Conservation (phyloP, 2,329 filamentous ascomycete genomes). For the Neoascochyta sp. region DNA sequence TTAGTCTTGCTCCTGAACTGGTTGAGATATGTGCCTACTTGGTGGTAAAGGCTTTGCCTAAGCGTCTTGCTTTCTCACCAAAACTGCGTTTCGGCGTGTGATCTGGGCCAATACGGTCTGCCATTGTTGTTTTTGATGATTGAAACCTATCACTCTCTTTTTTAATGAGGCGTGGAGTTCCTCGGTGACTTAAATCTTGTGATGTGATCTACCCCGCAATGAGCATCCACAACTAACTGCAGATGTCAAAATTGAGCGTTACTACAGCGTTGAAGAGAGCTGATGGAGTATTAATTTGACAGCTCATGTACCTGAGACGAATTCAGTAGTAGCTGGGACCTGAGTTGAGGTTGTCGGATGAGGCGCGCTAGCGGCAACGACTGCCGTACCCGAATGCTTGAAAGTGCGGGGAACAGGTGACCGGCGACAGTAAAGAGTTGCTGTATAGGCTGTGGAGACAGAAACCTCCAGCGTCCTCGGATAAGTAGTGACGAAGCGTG, state of each 20-base stretch:
- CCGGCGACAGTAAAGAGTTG: no score
- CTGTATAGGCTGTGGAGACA: no score
- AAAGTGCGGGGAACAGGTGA: conserved; percentile 8
- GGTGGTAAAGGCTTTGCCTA: conserved; percentile 48
- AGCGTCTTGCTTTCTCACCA: conserved; percentile 40
- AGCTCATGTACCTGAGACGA: no score
- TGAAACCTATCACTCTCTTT: conserved; percentile 8
- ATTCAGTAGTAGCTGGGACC: no score
- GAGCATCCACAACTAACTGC: no score
- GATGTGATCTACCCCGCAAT: neutral
- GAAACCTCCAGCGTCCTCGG: no score
- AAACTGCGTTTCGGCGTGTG: conserved; percentile 41
- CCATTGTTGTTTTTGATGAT: conserved; percentile 10
- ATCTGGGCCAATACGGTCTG: conserved; percentile 46
- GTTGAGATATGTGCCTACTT: conserved; percentile 35
- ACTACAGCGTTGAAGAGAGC: neutral
- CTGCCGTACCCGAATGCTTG: conserved; percentile 4
- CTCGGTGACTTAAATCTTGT: conserved; percentile 4
- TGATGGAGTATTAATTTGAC: no score
- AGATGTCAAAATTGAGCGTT: neutral
- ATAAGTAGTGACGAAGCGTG: no score
- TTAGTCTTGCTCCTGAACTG: conserved; percentile 8
- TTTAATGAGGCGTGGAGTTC: conserved; percentile 8
- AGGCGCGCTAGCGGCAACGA: conserved; percentile 8
- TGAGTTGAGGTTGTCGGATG: conserved; percentile 4